Evolutionary conservation across 2,329 filamentous ascomycete genomes (phyloP).

Genomic region (Venturia nashicola): DNA sequence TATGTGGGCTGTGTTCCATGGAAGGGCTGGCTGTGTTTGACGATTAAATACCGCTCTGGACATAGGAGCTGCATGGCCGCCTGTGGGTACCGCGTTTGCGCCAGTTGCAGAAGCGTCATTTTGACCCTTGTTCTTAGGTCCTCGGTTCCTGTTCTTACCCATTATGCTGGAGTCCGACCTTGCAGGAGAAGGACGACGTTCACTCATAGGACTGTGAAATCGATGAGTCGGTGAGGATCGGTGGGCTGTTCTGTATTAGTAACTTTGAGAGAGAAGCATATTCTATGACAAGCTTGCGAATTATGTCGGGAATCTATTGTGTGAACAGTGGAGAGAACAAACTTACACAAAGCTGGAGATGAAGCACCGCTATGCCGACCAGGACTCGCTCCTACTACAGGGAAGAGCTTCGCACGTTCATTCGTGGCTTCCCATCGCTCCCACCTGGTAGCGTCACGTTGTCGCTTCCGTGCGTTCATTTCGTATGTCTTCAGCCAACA

Average conservation of each 20-base stretch:
- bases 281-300: background rate
- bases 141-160: background rate
- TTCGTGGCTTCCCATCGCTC: conserved; percentile 55
- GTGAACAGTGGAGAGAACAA: background rate
- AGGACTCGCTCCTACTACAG: background rate
- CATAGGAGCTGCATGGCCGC: background rate
- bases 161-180: background rate
- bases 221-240: background rate
- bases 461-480: conserved; percentile 45
- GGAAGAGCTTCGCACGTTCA: conserved; percentile 15
- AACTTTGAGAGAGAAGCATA: background rate
- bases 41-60: background rate
- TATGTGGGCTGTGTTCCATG: background rate
- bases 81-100: background rate
- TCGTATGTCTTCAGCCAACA: conserved; percentile 72
- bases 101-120: background rate
- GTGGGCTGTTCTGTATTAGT: background rate
- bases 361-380: background rate
- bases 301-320: background rate
- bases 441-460: conserved; percentile 49
- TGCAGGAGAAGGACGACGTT: background rate
- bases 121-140: background rate
- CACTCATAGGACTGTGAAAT: background rate
- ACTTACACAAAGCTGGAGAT: background rate
- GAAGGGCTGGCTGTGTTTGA: background rate